Evolutionary conservation across 768 basidiomycete genomes (phyloP).

Genomic region (Tricholoma hemisulphureum): DNA sequence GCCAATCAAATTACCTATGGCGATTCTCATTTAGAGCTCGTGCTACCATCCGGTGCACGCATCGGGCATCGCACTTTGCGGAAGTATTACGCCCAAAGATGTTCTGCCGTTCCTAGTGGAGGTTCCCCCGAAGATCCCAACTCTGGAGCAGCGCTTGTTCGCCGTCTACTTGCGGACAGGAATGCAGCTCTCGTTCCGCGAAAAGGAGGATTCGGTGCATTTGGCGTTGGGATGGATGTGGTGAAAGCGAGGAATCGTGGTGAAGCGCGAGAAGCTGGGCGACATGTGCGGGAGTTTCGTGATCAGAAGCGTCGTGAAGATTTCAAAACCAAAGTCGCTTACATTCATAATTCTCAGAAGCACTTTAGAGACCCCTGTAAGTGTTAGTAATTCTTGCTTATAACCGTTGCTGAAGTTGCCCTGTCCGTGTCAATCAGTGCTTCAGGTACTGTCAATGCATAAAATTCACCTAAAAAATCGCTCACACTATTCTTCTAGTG

Average conservation of each 20-base stretch:
- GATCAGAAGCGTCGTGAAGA: conserved; percentile 78
- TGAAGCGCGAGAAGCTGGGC: conserved; percentile 88
- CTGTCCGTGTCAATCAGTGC: conserved; percentile 6
- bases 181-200: conserved; percentile 82
- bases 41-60: conserved; percentile 88
- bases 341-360: conserved; percentile 83
- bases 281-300: conserved; percentile 80
- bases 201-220: conserved; percentile 85
- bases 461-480: not conserved
- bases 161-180: conserved; percentile 75
- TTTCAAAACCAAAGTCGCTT: conserved; percentile 82
- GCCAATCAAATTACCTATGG: conserved; percentile 69
- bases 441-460: conserved; percentile 14
- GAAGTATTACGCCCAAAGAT: conserved; percentile 84
- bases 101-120: conserved; percentile 43
- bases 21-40: conserved; percentile 81
- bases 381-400: conserved; percentile 24
- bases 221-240: conserved; percentile 75
- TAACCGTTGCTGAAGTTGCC: not conserved
- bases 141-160: conserved; percentile 75
- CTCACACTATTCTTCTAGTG: conserved; percentile 5
- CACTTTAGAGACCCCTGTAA: conserved; percentile 77
- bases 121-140: conserved; percentile 59
- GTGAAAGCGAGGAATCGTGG: conserved; percentile 92
- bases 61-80: conserved; percentile 89